phyloP scores from a whole-genome alignment of 192 early-diverging fungal species.

The Funneliformis mosseae region DNA sequence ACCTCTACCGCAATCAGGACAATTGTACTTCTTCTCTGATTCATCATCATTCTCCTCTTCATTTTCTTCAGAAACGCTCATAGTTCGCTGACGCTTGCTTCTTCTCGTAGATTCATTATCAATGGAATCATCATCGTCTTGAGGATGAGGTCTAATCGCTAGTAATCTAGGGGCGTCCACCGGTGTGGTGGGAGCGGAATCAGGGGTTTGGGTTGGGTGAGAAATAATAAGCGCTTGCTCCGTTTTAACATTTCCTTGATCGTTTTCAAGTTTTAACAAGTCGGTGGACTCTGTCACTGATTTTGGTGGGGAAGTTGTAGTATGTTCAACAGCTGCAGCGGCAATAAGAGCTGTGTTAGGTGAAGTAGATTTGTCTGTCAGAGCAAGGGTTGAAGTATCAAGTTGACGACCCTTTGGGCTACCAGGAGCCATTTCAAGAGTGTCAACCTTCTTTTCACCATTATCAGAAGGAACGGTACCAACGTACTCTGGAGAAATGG shows the following conservation, averaged over 20 bases:
- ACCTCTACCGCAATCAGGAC: constrained; percentile 56
- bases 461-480: background rate
- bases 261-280: background rate
- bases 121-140: background rate
- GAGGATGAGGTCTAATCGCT: constrained; percentile 9
- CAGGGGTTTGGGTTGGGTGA: background rate
- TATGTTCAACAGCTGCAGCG: background rate
- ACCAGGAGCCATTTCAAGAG: too few species aligned
- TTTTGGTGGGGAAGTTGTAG: background rate
- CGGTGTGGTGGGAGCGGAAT: background rate
- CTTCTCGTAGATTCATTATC: background rate
- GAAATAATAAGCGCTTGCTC: background rate
- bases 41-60: constrained; percentile 1
- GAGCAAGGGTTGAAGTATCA: background rate
- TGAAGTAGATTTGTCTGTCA: background rate
- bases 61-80: background rate
- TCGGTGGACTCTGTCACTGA: background rate
- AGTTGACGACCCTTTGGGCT: background rate
- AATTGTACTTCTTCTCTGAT: constrained; percentile 49
- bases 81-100: constrained; percentile 1
- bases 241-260: background rate
- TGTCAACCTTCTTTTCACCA: background rate
- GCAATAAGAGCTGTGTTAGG: too few species aligned
- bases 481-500: background rate
- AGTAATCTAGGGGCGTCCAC: background rate